Conservation (phyloP, 805 yeast genomes). For the Candida palmyrensis region DNA sequence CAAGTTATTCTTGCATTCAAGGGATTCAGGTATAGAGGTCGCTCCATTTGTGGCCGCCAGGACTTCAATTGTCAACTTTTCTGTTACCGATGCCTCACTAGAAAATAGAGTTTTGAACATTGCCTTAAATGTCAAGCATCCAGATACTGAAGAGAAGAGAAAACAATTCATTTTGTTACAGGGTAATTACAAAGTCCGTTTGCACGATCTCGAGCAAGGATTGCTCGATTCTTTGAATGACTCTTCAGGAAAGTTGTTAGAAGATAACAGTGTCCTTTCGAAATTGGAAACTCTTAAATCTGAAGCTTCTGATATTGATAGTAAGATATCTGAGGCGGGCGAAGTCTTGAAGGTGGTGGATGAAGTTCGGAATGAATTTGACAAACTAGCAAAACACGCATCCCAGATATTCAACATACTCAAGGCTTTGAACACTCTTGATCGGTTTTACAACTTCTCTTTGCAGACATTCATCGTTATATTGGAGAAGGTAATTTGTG, state of each 20-base stretch:
- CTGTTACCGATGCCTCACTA: slow-evolving; percentile 64
- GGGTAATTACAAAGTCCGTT: slow-evolving; percentile 51
- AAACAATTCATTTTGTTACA: slow-evolving; percentile 48
- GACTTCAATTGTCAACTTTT: slow-evolving; percentile 61
- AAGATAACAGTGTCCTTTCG: slow-evolving; percentile 53
- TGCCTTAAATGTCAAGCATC: slow-evolving; percentile 50
- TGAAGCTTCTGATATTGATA: slow-evolving; percentile 52
- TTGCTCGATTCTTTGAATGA: slow-evolving; percentile 54
- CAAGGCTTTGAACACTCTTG: slow-evolving; percentile 29
- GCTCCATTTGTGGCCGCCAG: slow-evolving; percentile 58
- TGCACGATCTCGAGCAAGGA: slow-evolving; percentile 53
- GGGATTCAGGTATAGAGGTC: slow-evolving; percentile 44
- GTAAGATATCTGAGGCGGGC: slow-evolving; percentile 50
- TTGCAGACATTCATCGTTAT: slow-evolving; percentile 26
- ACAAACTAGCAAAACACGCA: slow-evolving; percentile 51
- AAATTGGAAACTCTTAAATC: slow-evolving; percentile 61
- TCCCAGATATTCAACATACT: slow-evolving; percentile 47
- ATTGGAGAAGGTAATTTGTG: slow-evolving; percentile 12
- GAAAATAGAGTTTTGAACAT: slow-evolving; percentile 58
- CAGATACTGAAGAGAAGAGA: slow-evolving; percentile 62
- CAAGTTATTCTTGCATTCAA: slow-evolving; percentile 54
- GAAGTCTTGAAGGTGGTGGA: slow-evolving; percentile 53
- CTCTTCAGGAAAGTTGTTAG: slow-evolving; percentile 59
- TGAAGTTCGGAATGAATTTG: slow-evolving; percentile 39
- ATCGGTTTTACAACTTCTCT: slow-evolving; percentile 56